Evolutionary conservation across 1,139 yeast species (phyloP), one percentile per base, ranked within the genome.

Genomic region (Saccharomyces uvarum): DNA sequence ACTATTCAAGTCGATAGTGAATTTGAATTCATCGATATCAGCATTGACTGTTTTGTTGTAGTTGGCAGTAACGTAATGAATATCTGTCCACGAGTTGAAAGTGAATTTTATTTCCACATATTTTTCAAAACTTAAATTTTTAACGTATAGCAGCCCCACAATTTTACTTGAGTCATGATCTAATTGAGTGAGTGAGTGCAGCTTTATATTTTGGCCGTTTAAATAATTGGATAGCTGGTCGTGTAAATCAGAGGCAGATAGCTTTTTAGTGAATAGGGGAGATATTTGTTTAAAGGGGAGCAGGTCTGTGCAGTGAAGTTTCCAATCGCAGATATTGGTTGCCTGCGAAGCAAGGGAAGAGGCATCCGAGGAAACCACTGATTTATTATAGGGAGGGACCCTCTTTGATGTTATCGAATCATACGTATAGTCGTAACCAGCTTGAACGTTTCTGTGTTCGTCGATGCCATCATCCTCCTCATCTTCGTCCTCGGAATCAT

Each of bases 51-150:
- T 63, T 44, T 59, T 63, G 24, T 59, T 56, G 53, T 54, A 67
- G 9, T 52, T 53, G 3, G 70, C 70, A n/a, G 62, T 57, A 16
- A 63, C 61, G 50, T 66, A 67, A 53, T 64, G 70, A 28, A 67
- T 65, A 53, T 64, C 64, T 21, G 57, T 56, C 71, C 71, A 68
- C 24, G 58, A 55, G 55, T 68, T 63, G 50, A 67, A 67, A 33
- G 70, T 61, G 51, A 65, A 64, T 55, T 68, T 68, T 52, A 68
- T 53, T 55, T 67, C 69, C 32, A 67, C 58, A 41, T 59, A 59
- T 54, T 68, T 68, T 53, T 68, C 71, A 53, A 63, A 68, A 51
- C 61, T 61, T 52, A 68, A 53, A 57, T 68, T 68, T 44, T 63
- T 60, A 28, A 65, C 70, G 44, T 63, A 60, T 19, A 68, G 53